Base-by-base conservation (phyloP, 2,329 filamentous ascomycete genomes). In the Leptographium procerum region DNA sequence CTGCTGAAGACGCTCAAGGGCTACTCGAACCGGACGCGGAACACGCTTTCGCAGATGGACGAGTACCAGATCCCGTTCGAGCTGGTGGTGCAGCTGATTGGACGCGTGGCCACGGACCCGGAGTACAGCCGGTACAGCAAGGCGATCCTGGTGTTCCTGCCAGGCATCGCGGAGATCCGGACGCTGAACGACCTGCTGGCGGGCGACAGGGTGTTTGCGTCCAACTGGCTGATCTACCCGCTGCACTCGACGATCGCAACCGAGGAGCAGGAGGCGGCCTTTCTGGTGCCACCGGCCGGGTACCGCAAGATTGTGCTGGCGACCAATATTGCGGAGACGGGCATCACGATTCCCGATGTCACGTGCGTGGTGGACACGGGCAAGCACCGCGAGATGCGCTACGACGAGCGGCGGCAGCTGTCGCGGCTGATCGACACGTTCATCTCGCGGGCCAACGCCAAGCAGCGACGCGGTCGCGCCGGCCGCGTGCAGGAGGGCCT, bases 301-400 rank as follows among this genome's bases (percentile, higher is more conserved):
- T 78, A 85, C 59, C 83, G 91, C 62, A 99, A 99, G 73, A 94
- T 99, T 63, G 92, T 99, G 2, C 80, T 99, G 57, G 91, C 94
- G 1, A 99, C 94, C 16, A 99, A 99, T 68, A 99, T 99, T 69
- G 94, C 94, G 5, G 94, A 99, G 71, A 99, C 94, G 0, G 94
- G 94, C 75, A 96, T 99, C 68, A 99, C 94, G 0, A 99, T 99
- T 64, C 94, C 94, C 1, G 94, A 99, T 69, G 89, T 99, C 33
- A 97, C 94, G 0, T 96, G 91, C 65, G 94, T 99, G 52, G 88
- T 99, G 60, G 94, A 99, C 70, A 91, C 91, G 0, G 94, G 94
- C 59, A 97, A 96, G 71, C 92, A 97, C 71, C 91, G 95, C 64
- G 92, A 96, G 71, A 96, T 96, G 92, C 80, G 92, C 31, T 97